Evolutionary conservation across 1,284 basidiomycete species (phyloP).

Genomic region (Agroathelia rolfsii): DNA sequence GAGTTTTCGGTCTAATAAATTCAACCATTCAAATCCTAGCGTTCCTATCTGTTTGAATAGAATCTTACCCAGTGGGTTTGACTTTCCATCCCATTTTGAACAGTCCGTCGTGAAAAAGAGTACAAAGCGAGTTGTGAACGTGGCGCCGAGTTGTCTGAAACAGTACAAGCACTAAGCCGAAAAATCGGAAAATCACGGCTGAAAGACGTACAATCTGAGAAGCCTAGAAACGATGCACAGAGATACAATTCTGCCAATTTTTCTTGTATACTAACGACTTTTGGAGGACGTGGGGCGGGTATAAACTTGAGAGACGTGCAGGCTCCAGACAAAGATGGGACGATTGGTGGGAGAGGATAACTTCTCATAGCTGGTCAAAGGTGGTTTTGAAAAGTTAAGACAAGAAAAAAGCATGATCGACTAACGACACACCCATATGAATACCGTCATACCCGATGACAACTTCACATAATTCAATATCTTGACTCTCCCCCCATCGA

Average conservation of each 20-base stretch:
- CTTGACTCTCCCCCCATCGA: conserved; percentile 48
- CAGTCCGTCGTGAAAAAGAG: conserved; percentile 24
- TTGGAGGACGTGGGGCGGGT: conserved; percentile 23
- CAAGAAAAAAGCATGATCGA: too few relatives aligned
- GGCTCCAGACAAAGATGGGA: conserved; percentile 27
- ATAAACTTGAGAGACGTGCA: conserved; percentile 37
- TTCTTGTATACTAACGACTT: conserved; percentile 12
- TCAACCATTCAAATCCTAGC: too few relatives aligned
- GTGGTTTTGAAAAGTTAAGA: conserved; percentile 9
- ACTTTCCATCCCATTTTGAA: too few relatives aligned
- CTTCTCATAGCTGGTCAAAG: conserved; percentile 26
- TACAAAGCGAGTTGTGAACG: conserved; percentile 37
- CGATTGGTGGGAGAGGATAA: conserved; percentile 35
- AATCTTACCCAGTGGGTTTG: conserved; percentile 24
- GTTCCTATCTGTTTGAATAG: too few relatives aligned
- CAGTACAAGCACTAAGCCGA: conserved; percentile 8
- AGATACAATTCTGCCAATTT: conserved; percentile 34
- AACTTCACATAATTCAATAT: conserved; percentile 54
- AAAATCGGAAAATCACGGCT: conserved; percentile 5
- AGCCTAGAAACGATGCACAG: conserved; percentile 43
- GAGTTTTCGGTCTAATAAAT: too few relatives aligned
- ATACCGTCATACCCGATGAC: conserved; percentile 37
- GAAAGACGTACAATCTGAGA: conserved; percentile 45
- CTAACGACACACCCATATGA: conserved; percentile 27
- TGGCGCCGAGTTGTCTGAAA: conserved; percentile 35